phyloP scores from a whole-genome alignment of 1,284 basidiomycete species.

The Athelia sp. region DNA sequence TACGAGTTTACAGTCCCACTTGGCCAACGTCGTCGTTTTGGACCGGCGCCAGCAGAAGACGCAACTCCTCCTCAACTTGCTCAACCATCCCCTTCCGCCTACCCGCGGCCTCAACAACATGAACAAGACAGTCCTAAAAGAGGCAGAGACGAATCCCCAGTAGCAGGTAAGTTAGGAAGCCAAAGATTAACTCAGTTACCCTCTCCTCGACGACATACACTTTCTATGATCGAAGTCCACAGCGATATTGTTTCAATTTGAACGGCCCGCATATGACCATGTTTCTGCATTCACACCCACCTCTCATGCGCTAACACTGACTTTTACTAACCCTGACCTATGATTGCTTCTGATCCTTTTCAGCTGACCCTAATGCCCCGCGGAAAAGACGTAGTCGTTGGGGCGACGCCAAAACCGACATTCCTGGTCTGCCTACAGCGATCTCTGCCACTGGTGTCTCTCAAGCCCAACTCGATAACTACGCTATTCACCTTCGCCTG shows the following conservation, averaged over 20 bases:
- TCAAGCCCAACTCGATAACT: constrained; percentile 90
- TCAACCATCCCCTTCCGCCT: constrained; percentile 80
- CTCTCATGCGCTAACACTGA: constrained; percentile 40
- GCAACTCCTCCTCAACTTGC: constrained; percentile 73
- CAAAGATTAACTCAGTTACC: constrained; percentile 21
- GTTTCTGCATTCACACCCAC: constrained; percentile 23
- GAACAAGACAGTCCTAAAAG: constrained; percentile 53
- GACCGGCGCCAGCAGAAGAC: constrained; percentile 75
- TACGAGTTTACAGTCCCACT: constrained; percentile 68
- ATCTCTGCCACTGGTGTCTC: constrained; percentile 90
- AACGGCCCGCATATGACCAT: constrained; percentile 11
- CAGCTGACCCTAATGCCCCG: constrained; percentile 75
- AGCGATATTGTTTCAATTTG: constrained; percentile 19
- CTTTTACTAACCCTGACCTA: constrained; percentile 59
- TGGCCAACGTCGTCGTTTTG: constrained; percentile 83
- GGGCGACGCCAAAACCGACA: constrained; percentile 87
- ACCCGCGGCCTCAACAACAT: constrained; percentile 60
- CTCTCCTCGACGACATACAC: constrained; percentile 6
- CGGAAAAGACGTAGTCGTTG: constrained; percentile 93
- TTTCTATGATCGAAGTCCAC: constrained; percentile 14
- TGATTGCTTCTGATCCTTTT: constrained; percentile 32
- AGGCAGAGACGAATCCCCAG: constrained; percentile 56
- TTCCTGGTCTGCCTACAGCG: constrained; percentile 87
- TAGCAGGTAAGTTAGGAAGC: constrained; percentile 45
- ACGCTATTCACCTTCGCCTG: constrained; percentile 89